Conservation (phyloP, 371 early-diverging fungal genomes). For the Zopfochytrium polystomum region DNA sequence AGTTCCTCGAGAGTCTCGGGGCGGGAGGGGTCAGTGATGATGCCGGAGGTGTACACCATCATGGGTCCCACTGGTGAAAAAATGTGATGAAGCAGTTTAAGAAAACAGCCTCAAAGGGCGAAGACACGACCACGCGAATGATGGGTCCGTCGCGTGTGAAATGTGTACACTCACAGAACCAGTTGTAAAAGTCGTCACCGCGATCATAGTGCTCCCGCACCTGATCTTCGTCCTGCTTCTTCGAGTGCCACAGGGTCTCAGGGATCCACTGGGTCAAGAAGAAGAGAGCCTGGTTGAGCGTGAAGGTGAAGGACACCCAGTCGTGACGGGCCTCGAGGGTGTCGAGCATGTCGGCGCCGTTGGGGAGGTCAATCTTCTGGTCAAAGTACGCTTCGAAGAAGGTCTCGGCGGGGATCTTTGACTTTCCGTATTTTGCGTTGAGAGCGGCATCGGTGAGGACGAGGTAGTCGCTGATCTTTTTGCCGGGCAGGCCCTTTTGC, state of each 20-base stretch:
- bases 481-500: slow-evolving; percentile 75
- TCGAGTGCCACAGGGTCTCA: slow-evolving; percentile 90
- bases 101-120: too few relatives aligned
- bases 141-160: too few relatives aligned
- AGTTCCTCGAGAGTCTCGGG: slow-evolving; percentile 88
- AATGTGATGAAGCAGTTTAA: too few relatives aligned
- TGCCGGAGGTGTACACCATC: slow-evolving; percentile 95
- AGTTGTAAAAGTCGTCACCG: slow-evolving; percentile 94
- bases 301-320: slow-evolving; percentile 88
- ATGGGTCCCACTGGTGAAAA: slow-evolving; percentile 84
- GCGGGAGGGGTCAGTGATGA: slow-evolving; percentile 69
- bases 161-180: slow-evolving; percentile 67
- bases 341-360: slow-evolving; percentile 69
- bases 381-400: slow-evolving; percentile 95
- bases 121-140: too few relatives aligned
- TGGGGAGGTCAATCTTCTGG: slow-evolving; percentile 87
- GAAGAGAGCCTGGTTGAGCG: slow-evolving; percentile 81
- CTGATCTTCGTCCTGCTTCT: slow-evolving; percentile 93
- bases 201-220: slow-evolving; percentile 97
- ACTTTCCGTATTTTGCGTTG: slow-evolving; percentile 65
- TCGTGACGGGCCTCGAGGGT: slow-evolving; percentile 89
- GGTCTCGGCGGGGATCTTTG: slow-evolving; percentile 93
- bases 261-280: slow-evolving; percentile 94
- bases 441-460: slow-evolving; percentile 79
- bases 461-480: slow-evolving; percentile 80